phyloP scores from a whole-genome alignment of 176 grass and related monocot species.

The Dendrocalamus sinicus region DNA sequence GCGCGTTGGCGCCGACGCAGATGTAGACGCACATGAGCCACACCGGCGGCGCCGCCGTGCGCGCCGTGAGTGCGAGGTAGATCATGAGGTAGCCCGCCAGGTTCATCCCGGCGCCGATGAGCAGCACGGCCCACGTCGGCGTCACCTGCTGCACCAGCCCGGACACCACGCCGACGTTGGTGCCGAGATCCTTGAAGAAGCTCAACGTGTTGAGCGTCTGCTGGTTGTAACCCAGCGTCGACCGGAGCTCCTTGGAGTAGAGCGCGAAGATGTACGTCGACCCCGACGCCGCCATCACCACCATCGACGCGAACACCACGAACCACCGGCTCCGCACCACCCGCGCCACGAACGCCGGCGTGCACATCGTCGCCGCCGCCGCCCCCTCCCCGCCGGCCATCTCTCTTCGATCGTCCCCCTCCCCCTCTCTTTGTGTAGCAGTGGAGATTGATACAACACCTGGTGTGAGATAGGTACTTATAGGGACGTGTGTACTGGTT shows the following conservation, averaged over 20 bases:
- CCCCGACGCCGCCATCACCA: constrained; percentile 43
- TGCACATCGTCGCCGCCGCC: constrained; percentile 32
- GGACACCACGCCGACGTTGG: constrained; percentile 54
- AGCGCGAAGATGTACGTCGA: constrained; percentile 51
- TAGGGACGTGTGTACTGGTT: background rate
- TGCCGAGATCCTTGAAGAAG: constrained; percentile 63
- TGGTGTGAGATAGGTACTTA: constrained; percentile 11
- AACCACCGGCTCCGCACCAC: constrained; percentile 44
- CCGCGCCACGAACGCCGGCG: constrained; percentile 32
- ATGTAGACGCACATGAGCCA: constrained; percentile 58
- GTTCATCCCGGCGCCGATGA: constrained; percentile 49
- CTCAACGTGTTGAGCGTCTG: constrained; percentile 43
- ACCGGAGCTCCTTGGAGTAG: constrained; percentile 46
- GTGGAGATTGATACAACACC: background rate
- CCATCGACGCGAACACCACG: constrained; percentile 47
- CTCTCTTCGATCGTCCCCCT: no score
- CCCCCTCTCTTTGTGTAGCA: background rate
- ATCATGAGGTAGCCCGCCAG: constrained; percentile 48
- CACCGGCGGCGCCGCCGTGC: constrained; percentile 31
- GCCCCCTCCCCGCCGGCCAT: constrained; percentile 20
- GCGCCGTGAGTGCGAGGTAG: constrained; percentile 30
- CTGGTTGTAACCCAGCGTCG: constrained; percentile 50
- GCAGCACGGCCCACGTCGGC: constrained; percentile 44
- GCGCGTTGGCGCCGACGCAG: constrained; percentile 44
- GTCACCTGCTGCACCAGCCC: constrained; percentile 54